These are phyloP conservation scores for Babesia bovis DNA, from an alignment of 169 alveolate genomes.

Conservation along the genomic window DNA sequence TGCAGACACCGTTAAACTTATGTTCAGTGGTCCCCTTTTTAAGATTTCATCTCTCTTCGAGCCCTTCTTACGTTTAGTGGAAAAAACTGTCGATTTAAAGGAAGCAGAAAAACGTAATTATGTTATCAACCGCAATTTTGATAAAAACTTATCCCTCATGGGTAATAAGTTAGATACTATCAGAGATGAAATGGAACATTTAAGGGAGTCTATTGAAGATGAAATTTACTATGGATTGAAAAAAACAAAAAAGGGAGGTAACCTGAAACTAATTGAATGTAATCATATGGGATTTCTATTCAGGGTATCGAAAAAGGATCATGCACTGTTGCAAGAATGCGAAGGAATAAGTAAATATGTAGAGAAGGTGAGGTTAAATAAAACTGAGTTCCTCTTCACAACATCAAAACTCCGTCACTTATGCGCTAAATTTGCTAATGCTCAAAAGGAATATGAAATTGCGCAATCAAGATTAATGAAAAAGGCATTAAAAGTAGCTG, in stretches of 20 bases:
- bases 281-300: conserved; percentile 80
- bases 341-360: conserved; percentile 42
- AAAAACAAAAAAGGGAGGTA: conserved; percentile 59
- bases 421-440: conserved; percentile 77
- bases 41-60: conserved; percentile 78
- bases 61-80: conserved; percentile 86
- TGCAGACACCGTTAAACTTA: conserved; percentile 57
- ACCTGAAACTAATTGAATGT: conserved; percentile 78
- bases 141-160: conserved; percentile 74
- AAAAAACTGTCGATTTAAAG: conserved; percentile 88
- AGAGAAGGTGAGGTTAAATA: conserved; percentile 81
- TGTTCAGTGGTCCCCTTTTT: conserved; percentile 76
- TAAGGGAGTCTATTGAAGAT: conserved; percentile 77
- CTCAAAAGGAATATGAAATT: conserved; percentile 77
- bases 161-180: conserved; percentile 74
- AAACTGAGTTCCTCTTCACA: conserved; percentile 87
- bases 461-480: conserved; percentile 82
- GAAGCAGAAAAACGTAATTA: conserved; percentile 88
- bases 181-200: conserved; percentile 81
- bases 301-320: conserved; percentile 85
- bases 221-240: conserved; percentile 73
- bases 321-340: conserved; percentile 59
- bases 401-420: conserved; percentile 77
- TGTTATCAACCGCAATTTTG: conserved; percentile 82
- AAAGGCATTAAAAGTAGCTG: conserved; percentile 91